Base-by-base conservation (phyloP, 345 rosid genomes). In the Diplotaxis tenuifolia region DNA sequence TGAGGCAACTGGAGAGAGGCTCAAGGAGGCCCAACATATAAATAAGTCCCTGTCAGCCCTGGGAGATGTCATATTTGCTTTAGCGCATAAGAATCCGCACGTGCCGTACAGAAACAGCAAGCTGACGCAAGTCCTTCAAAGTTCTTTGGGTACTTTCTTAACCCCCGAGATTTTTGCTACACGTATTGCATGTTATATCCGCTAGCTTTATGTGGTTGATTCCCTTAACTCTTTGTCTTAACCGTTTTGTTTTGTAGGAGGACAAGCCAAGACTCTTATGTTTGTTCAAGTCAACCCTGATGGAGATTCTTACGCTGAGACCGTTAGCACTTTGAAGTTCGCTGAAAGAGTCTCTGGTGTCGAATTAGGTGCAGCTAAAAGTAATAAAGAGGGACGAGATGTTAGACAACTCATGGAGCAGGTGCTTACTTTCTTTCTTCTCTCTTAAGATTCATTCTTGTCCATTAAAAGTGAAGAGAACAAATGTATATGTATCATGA, bases 291-390 rank as follows among this genome's bases (percentile, higher is more conserved):
- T 95, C 19, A 90, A 92, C 75, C 98, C 99, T 38, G 99, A 92
- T 87, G 86, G 78, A 18, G 94, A 87, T 52, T 95, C 99, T 20
- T 92, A 85, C 62, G 85, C 96, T 31, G 99, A 95, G 78, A 95
- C 98, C 1, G 58, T 92, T 73, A 92, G 99, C 75, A 90, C 99
- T 28, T 79, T 95, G 79, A 95, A 90, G 76, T 95, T 95, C 71
- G 98, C 97, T 0, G 92, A 92, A 82, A 90, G 99, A 76, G 98
- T 95, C 62, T 95, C 99, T 64, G 99, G 99, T 45, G 91, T 95
- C 29, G 99, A 95, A 83, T 77, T 95, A 52, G 99, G 99, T 22
- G 92, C 99, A 81, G 98, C 99, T 47, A 78, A 81, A 82, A 95
- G 86, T 80, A 90, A 84, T 70, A 92, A 82, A 84, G 99, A 95